Evolutionary conservation across 2,329 filamentous ascomycete species (phyloP), one percentile per base, ranked within the genome.

Genomic region (Raffaelea albimanens): DNA sequence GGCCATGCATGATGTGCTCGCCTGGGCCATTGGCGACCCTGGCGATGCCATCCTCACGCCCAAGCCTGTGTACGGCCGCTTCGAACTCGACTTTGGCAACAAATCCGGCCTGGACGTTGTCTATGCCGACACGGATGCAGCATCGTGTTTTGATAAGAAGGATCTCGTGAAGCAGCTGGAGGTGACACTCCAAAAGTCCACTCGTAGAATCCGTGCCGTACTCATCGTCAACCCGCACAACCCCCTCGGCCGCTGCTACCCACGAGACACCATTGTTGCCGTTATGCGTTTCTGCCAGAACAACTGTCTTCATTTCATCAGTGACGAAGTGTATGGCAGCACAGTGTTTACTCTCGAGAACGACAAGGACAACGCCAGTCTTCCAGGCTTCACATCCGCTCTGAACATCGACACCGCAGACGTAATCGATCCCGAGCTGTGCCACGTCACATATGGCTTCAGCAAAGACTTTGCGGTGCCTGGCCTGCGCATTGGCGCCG

Each of bases 291-390:
- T 80, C 46, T 79, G 75, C 52, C 61, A 73, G 45, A 65, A 63
- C 38, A 63, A 76, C 50, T 53, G 59, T 3, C 60, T 80, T 4
- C 75, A 80, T 50, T 61, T 80, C 41, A 67, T 80, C 53, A 72
- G 70, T 51, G 76, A 81, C 56, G 77, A 81, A 55, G 72, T 81
- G 36, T 80, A 80, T 54, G 76, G 70, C n/a, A n/a, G n/a, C n/a
- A n/a, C n/a, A n/a, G n/a, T n/a, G n/a, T n/a, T n/a, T n/a, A 10
- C 61, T 72, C 34, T 75, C 72, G 1, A 64, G 72, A 79, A 70
- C 50, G 5, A 8, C 34, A 38, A 10, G 34, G 34, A 16, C n/a
- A 16, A 38, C 34, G 34, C 8, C 5, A 7, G 18, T 16, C 49
- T 70, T 58, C 56, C 61, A 25, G 33, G 62, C 0, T 79, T 79